These are phyloP conservation scores for Aspergillus steynii DNA, from an alignment of 495 filamentous ascomycete species.

Conservation along the genomic window DNA sequence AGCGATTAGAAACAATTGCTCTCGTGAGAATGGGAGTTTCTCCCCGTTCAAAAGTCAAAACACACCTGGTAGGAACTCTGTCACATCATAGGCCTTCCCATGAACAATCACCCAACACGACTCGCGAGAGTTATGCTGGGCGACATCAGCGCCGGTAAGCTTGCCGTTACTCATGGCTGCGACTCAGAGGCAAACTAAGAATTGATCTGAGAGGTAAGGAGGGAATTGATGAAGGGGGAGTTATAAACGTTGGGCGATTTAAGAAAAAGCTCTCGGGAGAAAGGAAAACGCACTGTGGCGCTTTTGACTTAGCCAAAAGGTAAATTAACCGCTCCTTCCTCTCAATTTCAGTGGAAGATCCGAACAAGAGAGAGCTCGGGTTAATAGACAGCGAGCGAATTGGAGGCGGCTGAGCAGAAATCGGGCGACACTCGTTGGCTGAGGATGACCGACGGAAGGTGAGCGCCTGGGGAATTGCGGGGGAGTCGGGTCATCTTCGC, in stretches of 20 bases:
- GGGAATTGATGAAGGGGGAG: background rate
- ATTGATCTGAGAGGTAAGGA: no score
- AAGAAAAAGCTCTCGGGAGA: no score
- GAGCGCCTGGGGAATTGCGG: constrained; percentile 7
- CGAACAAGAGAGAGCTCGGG: no score
- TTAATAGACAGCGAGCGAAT: background rate
- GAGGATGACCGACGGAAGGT: background rate
- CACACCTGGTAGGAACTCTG: constrained; percentile 75
- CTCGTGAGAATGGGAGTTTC: background rate
- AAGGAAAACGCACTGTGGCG: no score
- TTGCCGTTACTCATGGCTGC: constrained; percentile 40
- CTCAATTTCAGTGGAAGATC: no score
- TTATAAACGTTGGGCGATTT: no score
- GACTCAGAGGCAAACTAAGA: background rate
- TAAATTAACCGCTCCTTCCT: no score
- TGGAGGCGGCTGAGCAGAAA: background rate
- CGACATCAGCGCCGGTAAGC: constrained; percentile 74
- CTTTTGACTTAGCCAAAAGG: no score
- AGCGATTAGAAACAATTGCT: constrained; percentile 3
- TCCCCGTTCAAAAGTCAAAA: background rate
- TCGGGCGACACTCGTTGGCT: background rate
- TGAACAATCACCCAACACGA: constrained; percentile 85
- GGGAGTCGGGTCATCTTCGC: constrained; percentile 5
- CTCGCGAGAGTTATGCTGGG: constrained; percentile 80
- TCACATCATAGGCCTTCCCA: constrained; percentile 88